Percentiles rank a stretch among this genome's conserved stretches.
phyloP scores from a whole-genome alignment of 2,329 filamentous ascomycete genomes.

The Aspergillus novofumigatus region DNA sequence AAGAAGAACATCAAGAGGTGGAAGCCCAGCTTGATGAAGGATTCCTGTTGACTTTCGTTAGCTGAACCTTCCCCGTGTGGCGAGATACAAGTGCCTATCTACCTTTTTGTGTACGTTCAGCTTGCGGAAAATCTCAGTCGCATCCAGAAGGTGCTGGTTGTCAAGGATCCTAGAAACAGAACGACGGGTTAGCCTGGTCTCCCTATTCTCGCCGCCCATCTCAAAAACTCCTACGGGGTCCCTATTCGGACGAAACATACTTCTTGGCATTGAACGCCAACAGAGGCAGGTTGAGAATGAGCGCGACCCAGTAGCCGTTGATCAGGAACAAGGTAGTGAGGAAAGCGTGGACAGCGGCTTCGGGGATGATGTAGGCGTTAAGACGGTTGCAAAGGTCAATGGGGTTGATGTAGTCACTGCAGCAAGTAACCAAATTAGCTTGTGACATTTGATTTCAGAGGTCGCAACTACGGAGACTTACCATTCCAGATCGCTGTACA shows the following conservation, averaged over 20 bases:
- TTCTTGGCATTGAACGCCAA: constrained; percentile 96
- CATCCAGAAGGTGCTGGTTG: constrained; percentile 94
- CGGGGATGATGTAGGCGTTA: constrained; percentile 98
- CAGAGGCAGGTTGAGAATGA: constrained; percentile 87
- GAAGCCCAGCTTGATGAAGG: constrained; percentile 98
- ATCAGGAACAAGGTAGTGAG: constrained; percentile 93
- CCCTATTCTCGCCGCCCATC: background rate
- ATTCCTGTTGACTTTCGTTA: constrained; percentile 62
- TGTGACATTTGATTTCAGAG: background rate
- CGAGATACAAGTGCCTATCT: constrained; percentile 18
- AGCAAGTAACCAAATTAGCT: constrained; percentile 27
- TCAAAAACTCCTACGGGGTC: background rate
- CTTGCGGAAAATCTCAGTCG: constrained; percentile 99
- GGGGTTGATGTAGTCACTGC: constrained; percentile 98
- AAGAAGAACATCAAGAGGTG: constrained; percentile 99
- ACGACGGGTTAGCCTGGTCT: constrained; percentile 19
- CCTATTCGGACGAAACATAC: constrained; percentile 53
- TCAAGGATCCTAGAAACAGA: constrained; percentile 71
- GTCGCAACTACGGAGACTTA: constrained; percentile 47
- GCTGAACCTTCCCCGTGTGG: constrained; percentile 1
- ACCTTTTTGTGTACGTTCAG: constrained; percentile 99
- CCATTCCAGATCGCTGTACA: constrained; percentile 99
- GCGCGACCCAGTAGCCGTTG: constrained; percentile 96
- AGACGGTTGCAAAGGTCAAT: constrained; percentile 99
- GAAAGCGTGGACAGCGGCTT: constrained; percentile 95